phyloP scores from a whole-genome alignment of 768 basidiomycete species.

The Tulasnella sp. region DNA sequence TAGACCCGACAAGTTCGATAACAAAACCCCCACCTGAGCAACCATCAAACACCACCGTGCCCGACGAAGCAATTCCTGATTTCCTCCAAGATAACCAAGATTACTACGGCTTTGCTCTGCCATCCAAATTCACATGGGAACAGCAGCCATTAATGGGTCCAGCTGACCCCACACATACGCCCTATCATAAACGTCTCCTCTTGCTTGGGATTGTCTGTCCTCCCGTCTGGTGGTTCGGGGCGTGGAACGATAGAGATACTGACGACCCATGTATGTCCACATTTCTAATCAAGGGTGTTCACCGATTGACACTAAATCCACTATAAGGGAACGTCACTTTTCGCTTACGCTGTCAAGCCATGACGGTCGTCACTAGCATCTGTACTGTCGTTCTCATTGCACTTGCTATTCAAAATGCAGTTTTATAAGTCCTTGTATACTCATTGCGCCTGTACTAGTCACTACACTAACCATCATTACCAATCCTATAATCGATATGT shows the following conservation, averaged over 20 bases:
- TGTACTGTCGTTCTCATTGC: background rate
- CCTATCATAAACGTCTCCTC: background rate
- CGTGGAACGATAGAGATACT: background rate
- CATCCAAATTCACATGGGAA: no score
- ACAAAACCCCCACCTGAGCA: no score
- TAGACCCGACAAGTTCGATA: no score
- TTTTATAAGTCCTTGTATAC: no score
- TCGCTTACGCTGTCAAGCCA: background rate
- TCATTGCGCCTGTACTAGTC: no score
- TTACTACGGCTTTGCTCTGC: no score
- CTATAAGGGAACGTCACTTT: background rate
- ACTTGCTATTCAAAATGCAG: background rate
- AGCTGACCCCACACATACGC: background rate
- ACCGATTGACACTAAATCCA: background rate
- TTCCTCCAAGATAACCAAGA: no score
- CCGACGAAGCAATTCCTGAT: no score
- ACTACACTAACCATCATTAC: no score
- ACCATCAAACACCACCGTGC: no score
- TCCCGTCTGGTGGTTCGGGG: background rate
- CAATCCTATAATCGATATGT: no score
- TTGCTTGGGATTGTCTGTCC: background rate
- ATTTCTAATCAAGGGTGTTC: background rate
- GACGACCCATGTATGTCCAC: background rate
- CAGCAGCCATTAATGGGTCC: no score
- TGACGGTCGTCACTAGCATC: background rate